Percentiles rank a stretch among this genome's conserved stretches.
Conservation (phyloP, 2,329 filamentous ascomycete species). For the Colletotrichum sp. region DNA sequence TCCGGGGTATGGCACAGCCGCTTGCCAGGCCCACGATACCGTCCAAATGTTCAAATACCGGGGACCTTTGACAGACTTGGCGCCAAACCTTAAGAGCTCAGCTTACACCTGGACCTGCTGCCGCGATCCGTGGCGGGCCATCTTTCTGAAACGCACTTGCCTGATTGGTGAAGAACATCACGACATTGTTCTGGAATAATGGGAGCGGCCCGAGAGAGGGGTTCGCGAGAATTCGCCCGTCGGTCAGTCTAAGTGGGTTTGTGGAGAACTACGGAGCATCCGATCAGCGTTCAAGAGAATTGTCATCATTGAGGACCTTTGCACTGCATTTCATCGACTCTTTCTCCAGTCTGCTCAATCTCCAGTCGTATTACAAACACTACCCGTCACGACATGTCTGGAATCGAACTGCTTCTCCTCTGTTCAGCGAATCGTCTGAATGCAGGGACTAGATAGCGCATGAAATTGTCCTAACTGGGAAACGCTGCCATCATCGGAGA, state of each 20-base stretch:
- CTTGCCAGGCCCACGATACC: neutral
- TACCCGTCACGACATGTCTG: neutral
- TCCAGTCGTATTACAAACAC: neutral
- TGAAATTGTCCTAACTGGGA: rapidly evolving
- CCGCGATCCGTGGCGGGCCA: neutral
- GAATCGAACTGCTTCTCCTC: rapidly evolving
- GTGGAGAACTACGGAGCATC: neutral
- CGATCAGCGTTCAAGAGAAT: neutral
- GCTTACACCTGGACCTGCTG: neutral
- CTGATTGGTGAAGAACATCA: neutral
- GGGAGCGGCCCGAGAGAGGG: neutral
- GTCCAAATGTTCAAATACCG: neutral
- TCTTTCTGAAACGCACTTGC: neutral
- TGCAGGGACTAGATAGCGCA: neutral
- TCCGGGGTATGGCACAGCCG: neutral
- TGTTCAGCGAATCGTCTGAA: neutral
- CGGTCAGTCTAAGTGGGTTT: neutral
- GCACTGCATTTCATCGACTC: neutral
- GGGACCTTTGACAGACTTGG: neutral
- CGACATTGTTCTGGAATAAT: neutral
- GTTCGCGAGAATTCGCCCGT: neutral
- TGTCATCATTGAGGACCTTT: neutral
- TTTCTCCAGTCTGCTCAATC: neutral
- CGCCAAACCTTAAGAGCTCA: neutral
- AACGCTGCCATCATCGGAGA: neutral